Evolutionary conservation across 495 filamentous ascomycete species (phyloP), one percentile per base, ranked within the genome.

Genomic region (Physcia stellaris): DNA sequence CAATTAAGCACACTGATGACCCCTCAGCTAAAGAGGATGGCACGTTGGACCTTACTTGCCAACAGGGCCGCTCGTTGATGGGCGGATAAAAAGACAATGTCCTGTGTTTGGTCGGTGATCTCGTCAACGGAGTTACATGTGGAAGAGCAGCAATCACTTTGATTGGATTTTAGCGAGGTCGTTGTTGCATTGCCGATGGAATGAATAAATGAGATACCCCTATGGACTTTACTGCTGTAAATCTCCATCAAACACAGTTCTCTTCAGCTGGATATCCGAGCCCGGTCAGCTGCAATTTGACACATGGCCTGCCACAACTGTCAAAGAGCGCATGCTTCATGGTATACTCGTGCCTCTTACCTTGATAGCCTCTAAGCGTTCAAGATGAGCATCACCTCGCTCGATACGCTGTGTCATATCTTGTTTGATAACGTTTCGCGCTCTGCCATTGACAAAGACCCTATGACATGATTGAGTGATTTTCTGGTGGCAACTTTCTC

Each of bases 381-480:
- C 90, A 11, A 55, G 59, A 38, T 71, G 63, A 23, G 72, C 53
- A 58, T 92, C 70, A 6, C 68, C 74, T 40, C 77, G 65, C 13
- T 64, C 70, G 55, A 94, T 94, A 41, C 90, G 67, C 43, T 64
- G 52, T 36, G 71, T 64, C 83, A 94, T 95, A 56, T 95, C 81
- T 40, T 71, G 68, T 79, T 95, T 82, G 28, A 98, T 80, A 40
- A 71, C 67, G 16, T 64, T 62, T 31, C 85, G 67, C 41, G 67
- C 63, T 45, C 86, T 69, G 15, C 86, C 86, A 61, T 94, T 86
- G 38, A 95, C 90, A 60, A 92, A 98, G 6, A 84, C 76, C 33
- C 79, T 82, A 44, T 34, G 24, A 37, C 35, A 27, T 28, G 9
- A 28, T n/a, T n/a, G n/a, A n/a, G n/a, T n/a, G n/a, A 13, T 13